Conservation (phyloP, 192 early-diverging fungal species). For the Geosiphon pyriformis region DNA sequence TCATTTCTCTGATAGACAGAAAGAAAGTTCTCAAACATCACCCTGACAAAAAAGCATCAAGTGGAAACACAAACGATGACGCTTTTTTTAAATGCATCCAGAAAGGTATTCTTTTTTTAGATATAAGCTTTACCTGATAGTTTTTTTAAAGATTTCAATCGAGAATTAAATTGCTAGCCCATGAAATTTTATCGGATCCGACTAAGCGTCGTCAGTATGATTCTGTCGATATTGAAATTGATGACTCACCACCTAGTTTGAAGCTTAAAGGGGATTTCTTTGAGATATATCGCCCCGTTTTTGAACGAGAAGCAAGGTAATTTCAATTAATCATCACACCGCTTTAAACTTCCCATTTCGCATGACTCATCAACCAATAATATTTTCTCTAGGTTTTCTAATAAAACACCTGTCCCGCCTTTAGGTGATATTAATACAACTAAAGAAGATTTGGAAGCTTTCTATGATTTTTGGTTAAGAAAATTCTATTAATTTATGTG, state of each 20-base stretch:
- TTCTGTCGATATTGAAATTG: constrained; percentile 86
- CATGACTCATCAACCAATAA: background rate
- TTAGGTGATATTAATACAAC: constrained; percentile 64
- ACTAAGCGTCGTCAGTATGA: constrained; percentile 91
- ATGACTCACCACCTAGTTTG: constrained; percentile 62
- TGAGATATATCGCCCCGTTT: constrained; percentile 66
- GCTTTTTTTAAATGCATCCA: constrained; percentile 99
- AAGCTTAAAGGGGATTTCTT: constrained; percentile 85
- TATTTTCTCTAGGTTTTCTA: constrained; percentile 70
- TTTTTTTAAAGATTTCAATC: background rate
- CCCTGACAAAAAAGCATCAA: constrained; percentile 95
- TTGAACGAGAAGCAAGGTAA: constrained; percentile 71
- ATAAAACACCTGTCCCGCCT: constrained; percentile 73
- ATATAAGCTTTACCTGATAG: background rate
- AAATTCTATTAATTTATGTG: too few species aligned
- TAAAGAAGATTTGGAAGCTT: constrained; percentile 68
- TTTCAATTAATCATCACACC: too few species aligned
- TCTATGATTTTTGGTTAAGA: constrained; percentile 70
- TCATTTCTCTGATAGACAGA: constrained; percentile 45
- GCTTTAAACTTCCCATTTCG: background rate
- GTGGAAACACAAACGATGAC: constrained; percentile 77
- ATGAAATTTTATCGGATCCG: constrained; percentile 87
- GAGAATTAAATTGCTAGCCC: constrained; percentile 47
- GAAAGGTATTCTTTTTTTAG: constrained; percentile 25
- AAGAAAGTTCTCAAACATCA: constrained; percentile 96